Conservation (phyloP, 495 filamentous ascomycete genomes). For the Penicillium egyptiacum region DNA sequence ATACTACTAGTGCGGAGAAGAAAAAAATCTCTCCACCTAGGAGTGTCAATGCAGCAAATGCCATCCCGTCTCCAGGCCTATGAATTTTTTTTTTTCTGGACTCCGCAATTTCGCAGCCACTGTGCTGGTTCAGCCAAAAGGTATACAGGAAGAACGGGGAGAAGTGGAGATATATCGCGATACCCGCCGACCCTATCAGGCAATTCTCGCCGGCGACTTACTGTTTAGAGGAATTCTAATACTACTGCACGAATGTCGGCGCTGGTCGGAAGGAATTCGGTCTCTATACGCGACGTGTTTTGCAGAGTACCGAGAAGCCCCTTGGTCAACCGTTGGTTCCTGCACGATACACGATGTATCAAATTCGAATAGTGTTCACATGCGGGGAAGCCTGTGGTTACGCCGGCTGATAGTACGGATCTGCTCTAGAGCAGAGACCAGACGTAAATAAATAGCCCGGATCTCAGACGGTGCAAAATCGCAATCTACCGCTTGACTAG, state of each 20-base stretch:
- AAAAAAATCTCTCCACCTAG: not conserved
- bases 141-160: not conserved
- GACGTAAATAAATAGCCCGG: not conserved
- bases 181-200: not conserved
- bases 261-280: not conserved
- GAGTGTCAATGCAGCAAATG: not conserved
- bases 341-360: not conserved
- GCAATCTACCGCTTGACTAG: not conserved
- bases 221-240: conserved; percentile 1
- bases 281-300: not conserved
- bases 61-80: not conserved
- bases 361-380: not conserved
- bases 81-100: not conserved
- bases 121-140: not conserved
- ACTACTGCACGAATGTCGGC: not conserved
- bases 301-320: not conserved
- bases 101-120: not conserved
- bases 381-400: conserved; percentile 2
- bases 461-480: conserved; percentile 1
- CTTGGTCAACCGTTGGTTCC: not conserved
- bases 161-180: not conserved
- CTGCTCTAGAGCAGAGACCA: not conserved
- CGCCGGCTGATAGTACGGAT: not conserved
- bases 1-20: not conserved
- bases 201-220: conserved; percentile 3